Base-by-base conservation (phyloP, 345 rosid genomes). In the Pistacia vera region DNA sequence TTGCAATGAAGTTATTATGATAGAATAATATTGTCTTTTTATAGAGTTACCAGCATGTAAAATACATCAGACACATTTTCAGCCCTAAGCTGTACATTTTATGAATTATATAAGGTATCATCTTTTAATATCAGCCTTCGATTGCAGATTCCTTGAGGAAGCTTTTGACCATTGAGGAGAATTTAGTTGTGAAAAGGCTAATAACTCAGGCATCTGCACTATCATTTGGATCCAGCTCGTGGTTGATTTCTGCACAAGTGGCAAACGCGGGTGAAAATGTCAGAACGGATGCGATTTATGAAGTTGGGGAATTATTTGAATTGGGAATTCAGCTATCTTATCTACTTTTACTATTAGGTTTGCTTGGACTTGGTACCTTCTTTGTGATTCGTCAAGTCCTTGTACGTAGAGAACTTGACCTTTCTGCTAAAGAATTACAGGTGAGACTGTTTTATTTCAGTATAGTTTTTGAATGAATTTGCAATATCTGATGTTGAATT, bases 341-440 rank as follows among this genome's bases (percentile, higher is more conserved):
- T 87, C 87, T 92, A 66, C 88, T 93, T 71, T 85, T 90, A 68
- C 86, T 95, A 5, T 78, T 93, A 25, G 96, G 88, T 60, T 88
- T 93, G 69, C 94, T 95, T 68, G 99, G 99, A 56, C 97, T 82
- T 48, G 98, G 98, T 61, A 86, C 93, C 73, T 93, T 92, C 83
- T 93, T 84, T 78, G 98, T 95, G 66, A 93, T 95, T 70, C 97
- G 96, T 77, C 99, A 93, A 83, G 99, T 93, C 77, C 92, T 93
- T 82, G 93, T 92, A 6, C 93, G 99, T 44, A 88, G 98, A 89
- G 98, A 95, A 82, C 99, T 95, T 61, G 99, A 93, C 84, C 99
- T 93, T 77, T 93, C 99, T 38, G 97, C 99, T 66, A 95, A 93
- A 84, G 98, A 93, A 58, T 80, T 95, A 86, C 98, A 95, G 96